phyloP scores from a whole-genome alignment of 768 basidiomycete genomes.

The Mrakia blollopis region DNA sequence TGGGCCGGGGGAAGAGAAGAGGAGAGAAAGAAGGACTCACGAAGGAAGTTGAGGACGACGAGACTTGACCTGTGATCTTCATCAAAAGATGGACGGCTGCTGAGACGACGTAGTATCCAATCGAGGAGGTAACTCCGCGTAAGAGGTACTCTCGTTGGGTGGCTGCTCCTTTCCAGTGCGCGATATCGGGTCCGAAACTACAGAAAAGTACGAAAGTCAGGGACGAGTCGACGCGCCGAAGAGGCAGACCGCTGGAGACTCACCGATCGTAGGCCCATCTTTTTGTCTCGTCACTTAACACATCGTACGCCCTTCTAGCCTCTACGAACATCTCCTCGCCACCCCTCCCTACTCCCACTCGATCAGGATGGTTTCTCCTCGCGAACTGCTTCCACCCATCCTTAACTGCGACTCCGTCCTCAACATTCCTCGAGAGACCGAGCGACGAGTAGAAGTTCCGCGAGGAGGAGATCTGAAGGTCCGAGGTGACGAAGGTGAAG shows the following conservation, averaged over 20 bases:
- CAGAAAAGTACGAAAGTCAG: neutral
- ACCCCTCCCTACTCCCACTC: constrained; percentile 3
- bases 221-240: neutral
- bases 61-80: constrained; percentile 16
- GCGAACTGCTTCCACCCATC: constrained; percentile 28
- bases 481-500: constrained; percentile 23
- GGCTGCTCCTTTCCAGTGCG: neutral
- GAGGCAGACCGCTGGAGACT: neutral
- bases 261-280: constrained; percentile 33
- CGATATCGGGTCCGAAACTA: constrained; percentile 18
- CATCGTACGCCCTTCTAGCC: constrained; percentile 25
- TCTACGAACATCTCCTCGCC: constrained; percentile 15
- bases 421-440: neutral
- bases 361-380: constrained; percentile 30
- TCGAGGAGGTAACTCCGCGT: neutral
- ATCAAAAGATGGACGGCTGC: neutral
- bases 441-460: constrained; percentile 26
- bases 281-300: constrained; percentile 9
- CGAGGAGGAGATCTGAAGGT: neutral
- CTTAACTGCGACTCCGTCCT: neutral
- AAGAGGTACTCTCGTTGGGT: constrained; percentile 27
- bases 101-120: constrained; percentile 28
- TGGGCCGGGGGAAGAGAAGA: neutral
- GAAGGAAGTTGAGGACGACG: neutral
- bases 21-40: neutral